A percentile compares a stretch with the other conserved stretches of the same genome.
phyloP scores from a whole-genome alignment of 2,329 filamentous ascomycete species.

The Mariannaea sp. region DNA sequence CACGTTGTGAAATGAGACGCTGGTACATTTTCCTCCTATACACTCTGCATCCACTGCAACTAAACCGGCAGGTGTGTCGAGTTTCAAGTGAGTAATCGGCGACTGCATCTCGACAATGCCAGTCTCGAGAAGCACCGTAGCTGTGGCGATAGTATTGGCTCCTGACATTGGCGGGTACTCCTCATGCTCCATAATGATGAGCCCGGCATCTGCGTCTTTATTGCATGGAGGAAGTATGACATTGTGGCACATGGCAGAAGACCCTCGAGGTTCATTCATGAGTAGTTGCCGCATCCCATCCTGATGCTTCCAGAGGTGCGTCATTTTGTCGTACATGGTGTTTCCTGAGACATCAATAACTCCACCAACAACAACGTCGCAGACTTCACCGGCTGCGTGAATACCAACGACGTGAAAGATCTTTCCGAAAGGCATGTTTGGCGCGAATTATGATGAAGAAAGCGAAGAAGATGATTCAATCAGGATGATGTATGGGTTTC shows the following conservation, averaged over 20 bases:
- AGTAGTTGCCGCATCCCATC: conserved; percentile 49
- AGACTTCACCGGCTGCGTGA: conserved; percentile 50
- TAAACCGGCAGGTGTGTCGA: conserved; percentile 53
- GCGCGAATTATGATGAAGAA: too few species aligned
- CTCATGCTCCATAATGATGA: conserved; percentile 53
- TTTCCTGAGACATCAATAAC: conserved; percentile 49
- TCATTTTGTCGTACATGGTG: conserved; percentile 55
- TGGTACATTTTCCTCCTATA: conserved; percentile 48
- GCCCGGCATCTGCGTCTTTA: conserved; percentile 49
- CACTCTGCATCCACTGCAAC: conserved; percentile 49
- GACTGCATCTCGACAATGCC: conserved; percentile 53
- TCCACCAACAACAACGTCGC: conserved; percentile 55
- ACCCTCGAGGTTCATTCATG: conserved; percentile 52
- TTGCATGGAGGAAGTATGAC: conserved; percentile 50
- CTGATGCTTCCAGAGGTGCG: conserved; percentile 45
- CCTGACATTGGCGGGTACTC: conserved; percentile 50
- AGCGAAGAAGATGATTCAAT: too few species aligned
- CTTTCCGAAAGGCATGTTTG: too few species aligned
- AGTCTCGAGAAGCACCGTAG: conserved; percentile 52
- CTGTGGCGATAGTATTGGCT: conserved; percentile 50
- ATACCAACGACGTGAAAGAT: conserved; percentile 44
- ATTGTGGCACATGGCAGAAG: conserved; percentile 47
- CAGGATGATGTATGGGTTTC: too few species aligned
- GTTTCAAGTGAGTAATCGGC: conserved; percentile 45
- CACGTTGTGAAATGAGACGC: conserved; percentile 52